Evolutionary conservation across 257 asterid species (phyloP).

Genomic region (Penstemon davidsonii): DNA sequence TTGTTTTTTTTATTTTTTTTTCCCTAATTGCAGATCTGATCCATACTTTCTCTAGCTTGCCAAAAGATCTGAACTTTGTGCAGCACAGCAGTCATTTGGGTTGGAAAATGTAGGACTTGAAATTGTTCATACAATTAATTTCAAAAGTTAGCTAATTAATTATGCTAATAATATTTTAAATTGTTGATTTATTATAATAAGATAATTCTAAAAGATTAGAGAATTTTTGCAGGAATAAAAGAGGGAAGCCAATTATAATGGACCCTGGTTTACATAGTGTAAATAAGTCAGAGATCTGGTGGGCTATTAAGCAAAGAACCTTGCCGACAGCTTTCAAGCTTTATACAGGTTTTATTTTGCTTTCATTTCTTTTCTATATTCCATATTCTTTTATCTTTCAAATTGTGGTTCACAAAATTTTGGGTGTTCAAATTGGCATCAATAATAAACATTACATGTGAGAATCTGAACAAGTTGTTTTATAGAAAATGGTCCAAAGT

Average conservation of each 20-base stretch:
- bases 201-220: background rate
- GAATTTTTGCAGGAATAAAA: constrained; percentile 55
- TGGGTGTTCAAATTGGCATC: constrained; percentile 8
- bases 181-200: background rate
- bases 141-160: background rate
- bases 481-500: constrained; percentile 20
- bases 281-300: constrained; percentile 89
- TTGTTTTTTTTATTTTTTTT: constrained; percentile 2
- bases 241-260: constrained; percentile 82
- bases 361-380: constrained; percentile 17
- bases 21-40: constrained; percentile 65
- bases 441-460: constrained; percentile 39
- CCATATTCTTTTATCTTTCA: constrained; percentile 13
- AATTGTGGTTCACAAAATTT: constrained; percentile 33
- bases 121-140: background rate
- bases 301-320: constrained; percentile 85
- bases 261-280: constrained; percentile 80
- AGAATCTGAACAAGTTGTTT: constrained; percentile 30
- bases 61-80: constrained; percentile 76
- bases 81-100: constrained; percentile 92
- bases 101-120: constrained; percentile 63
- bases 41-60: constrained; percentile 70
- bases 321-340: constrained; percentile 90
- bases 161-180: background rate
- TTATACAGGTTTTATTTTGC: constrained; percentile 59